These are phyloP conservation scores for Rhizopus delemar DNA, from an alignment of 371 early-diverging fungal genomes.

Conservation along the genomic window DNA sequence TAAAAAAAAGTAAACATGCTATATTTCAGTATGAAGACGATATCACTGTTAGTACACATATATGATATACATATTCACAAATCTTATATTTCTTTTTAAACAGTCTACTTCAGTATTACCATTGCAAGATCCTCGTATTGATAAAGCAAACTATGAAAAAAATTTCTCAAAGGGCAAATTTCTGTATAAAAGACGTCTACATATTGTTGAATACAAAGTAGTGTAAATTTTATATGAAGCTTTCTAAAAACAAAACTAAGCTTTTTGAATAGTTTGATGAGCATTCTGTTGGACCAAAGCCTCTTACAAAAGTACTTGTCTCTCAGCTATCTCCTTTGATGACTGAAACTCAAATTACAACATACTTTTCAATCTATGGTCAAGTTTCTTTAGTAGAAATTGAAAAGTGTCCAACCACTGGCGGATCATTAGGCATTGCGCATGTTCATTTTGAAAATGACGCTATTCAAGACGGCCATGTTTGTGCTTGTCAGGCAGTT, in stretches of 20 bases:
- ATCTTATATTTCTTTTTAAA: conserved; percentile 1
- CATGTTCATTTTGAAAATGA: conserved; percentile 52
- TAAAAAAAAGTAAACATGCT: conserved; percentile 28
- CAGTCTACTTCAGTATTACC: conserved; percentile 8
- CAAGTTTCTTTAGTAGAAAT: conserved; percentile 52
- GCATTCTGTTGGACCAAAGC: conserved; percentile 39
- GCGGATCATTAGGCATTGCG: conserved; percentile 58
- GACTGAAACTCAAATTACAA: conserved; percentile 47
- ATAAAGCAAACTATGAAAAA: conserved; percentile 33
- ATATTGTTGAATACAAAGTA: conserved; percentile 38
- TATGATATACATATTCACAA: neutral
- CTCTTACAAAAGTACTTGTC: conserved; percentile 35
- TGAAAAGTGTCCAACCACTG: conserved; percentile 55
- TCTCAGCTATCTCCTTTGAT: conserved; percentile 46
- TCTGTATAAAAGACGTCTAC: conserved; percentile 21
- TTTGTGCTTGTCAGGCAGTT: conserved; percentile 51
- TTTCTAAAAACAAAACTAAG: conserved; percentile 1
- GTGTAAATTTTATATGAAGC: neutral
- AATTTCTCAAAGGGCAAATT: conserved; percentile 33
- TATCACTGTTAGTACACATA: conserved; percentile 16
- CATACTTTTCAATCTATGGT: conserved; percentile 59
- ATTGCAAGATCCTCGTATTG: conserved; percentile 47
- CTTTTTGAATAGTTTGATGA: conserved; percentile 36
- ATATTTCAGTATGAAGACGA: conserved; percentile 38
- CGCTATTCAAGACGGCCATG: conserved; percentile 26